Percentiles rank a stretch among this genome's conserved stretches.
phyloP scores from a whole-genome alignment of 331 rosid species.

The Prunus yedoensis region DNA sequence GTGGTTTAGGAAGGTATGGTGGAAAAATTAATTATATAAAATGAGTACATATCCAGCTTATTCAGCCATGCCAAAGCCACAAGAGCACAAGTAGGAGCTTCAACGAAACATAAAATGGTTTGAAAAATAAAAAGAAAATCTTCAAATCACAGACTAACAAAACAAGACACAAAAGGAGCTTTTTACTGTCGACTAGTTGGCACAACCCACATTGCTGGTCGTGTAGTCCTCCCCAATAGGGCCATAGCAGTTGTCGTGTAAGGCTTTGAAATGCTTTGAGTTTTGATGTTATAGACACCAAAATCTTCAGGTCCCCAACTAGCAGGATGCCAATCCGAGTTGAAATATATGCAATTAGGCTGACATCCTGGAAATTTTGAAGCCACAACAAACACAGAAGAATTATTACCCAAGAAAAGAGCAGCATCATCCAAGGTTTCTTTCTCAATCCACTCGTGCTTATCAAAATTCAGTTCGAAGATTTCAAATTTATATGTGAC shows the following conservation, averaged over 20 bases:
- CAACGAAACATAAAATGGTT: too few relatives aligned
- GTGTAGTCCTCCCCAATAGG: neutral
- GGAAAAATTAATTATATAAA: too few relatives aligned
- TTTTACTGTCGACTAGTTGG: neutral
- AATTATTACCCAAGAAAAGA: neutral
- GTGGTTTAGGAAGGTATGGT: too few relatives aligned
- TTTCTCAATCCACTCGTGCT: neutral
- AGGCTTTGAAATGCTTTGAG: neutral
- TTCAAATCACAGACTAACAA: too few relatives aligned
- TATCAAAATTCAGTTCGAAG: neutral
- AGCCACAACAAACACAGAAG: neutral
- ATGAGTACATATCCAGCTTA: too few relatives aligned
- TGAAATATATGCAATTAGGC: neutral
- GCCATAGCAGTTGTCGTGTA: neutral
- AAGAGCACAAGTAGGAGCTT: too few relatives aligned
- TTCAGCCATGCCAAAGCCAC: too few relatives aligned
- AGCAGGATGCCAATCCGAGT: neutral
- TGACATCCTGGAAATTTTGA: neutral
- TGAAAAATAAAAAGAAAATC: too few relatives aligned
- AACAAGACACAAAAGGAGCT: too few relatives aligned
- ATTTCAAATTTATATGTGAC: neutral
- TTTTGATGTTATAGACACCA: neutral
- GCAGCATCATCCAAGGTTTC: neutral
- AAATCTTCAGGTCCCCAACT: neutral
- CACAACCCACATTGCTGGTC: neutral